Base-by-base conservation (phyloP, 176 grass and related monocot species). In the Carex myosuroides region DNA sequence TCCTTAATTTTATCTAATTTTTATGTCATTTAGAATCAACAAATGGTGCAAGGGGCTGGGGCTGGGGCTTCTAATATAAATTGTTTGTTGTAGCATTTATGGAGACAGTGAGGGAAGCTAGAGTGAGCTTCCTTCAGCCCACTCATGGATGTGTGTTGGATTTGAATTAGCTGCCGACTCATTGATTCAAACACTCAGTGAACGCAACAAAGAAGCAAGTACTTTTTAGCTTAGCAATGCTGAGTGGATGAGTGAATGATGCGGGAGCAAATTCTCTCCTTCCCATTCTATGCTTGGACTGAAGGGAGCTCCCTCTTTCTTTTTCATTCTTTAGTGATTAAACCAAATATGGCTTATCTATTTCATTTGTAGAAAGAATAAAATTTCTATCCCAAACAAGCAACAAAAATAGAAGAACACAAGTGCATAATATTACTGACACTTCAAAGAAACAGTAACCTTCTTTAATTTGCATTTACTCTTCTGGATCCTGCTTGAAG, bases 231-330 rank as follows among this genome's bases (percentile, higher is more conserved):
- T 48, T 44, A 13, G 39, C 21, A 1, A 11, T 75, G 76, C 86
- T 66, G 44, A 70, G 81, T 84, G 86, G 42, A 88, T 84, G 86
- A 88, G 81, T 88, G 86, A 88, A 88, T 88, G 86, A 88, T 84
- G 86, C 86, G 86, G 86, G 86, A 88, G 86, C 70, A 33, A 62
- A 84, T 88, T 88, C 86, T 84, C 81, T 88, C 86, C 70, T 84
- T 84, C 57, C 70, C 70, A 60, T 84, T 84, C 81, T 83, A 62
- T 88, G 86, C 80, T 88, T 88, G 86, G 86, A 88, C 86, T 88
- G 86, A 88, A 88, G 86, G 86, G 86, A 88, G 86, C 86, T 88
- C 86, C 86, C 86, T 88, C 81, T 84, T 84, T 53, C 44, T 70
- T 87, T 62, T 62, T 85, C 33, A 42, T 61, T 79, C 41, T 79